Percentiles rank a stretch among this genome's conserved stretches.
phyloP scores from a whole-genome alignment of 192 early-diverging fungal genomes.

The Chytriomyces hyalinus region DNA sequence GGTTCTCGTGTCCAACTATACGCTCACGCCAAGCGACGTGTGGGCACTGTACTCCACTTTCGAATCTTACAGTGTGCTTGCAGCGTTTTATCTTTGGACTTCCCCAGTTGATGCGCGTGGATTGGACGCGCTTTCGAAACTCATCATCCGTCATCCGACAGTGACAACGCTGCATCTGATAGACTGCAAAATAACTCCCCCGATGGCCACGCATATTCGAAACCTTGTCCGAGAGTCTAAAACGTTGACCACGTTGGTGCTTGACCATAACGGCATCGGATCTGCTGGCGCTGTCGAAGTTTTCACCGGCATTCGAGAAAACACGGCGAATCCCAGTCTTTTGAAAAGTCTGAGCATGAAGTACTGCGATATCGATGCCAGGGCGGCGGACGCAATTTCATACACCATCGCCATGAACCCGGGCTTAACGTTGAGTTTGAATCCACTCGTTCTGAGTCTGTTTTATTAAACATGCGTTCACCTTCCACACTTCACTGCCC shows the following conservation, averaged over 20 bases:
- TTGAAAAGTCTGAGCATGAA: conserved; percentile 37
- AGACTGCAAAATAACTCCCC: conserved; percentile 43
- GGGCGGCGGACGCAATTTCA: conserved; percentile 38
- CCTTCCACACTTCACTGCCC: not conserved
- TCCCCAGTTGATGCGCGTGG: conserved; percentile 38
- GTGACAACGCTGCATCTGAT: conserved; percentile 47
- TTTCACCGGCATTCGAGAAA: conserved; percentile 39
- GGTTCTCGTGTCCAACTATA: conserved; percentile 39
- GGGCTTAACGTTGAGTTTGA: conserved; percentile 19
- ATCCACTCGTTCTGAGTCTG: not conserved
- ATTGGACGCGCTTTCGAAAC: conserved; percentile 42
- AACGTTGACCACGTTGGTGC: conserved; percentile 32
- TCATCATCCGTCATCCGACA: conserved; percentile 36
- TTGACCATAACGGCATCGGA: conserved; percentile 50
- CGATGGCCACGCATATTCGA: conserved; percentile 26
- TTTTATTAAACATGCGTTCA: conserved; percentile 1
- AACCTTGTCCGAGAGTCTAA: conserved; percentile 24
- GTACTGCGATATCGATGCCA: conserved; percentile 44
- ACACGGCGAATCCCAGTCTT: conserved; percentile 6
- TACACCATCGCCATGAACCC: conserved; percentile 32
- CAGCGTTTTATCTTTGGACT: conserved; percentile 41
- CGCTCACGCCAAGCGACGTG: conserved; percentile 41
- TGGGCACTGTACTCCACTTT: conserved; percentile 47
- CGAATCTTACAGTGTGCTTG: conserved; percentile 37
- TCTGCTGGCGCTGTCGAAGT: conserved; percentile 30